phyloP scores from a whole-genome alignment of 1,139 yeast genomes.

The Nakaseomyces glabratus region DNA sequence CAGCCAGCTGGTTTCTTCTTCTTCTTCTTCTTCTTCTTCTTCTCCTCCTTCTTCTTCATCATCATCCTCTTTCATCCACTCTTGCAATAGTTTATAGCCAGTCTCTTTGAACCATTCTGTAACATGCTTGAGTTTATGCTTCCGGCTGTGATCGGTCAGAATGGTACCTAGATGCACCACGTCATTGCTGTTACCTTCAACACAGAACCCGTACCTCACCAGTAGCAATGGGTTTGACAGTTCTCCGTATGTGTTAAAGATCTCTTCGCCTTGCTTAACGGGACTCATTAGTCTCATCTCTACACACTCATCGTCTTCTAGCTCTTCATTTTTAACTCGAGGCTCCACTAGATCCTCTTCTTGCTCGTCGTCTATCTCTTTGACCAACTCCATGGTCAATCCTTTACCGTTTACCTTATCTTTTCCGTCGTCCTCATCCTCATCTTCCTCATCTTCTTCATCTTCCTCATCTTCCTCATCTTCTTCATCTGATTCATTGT shows the following conservation, averaged over 20 bases:
- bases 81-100: conserved; percentile 1
- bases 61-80: conserved; percentile 5
- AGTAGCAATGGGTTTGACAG: conserved; percentile 55
- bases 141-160: conserved; percentile 17
- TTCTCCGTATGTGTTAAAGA: conserved; percentile 74
- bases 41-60: conserved; percentile 8
- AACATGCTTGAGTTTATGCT: conserved; percentile 7
- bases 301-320: conserved; percentile 42
- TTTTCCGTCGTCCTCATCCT: conserved; percentile 21
- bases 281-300: conserved; percentile 42
- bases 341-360: conserved; percentile 12
- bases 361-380: conserved; percentile 12
- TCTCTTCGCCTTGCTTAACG: conserved; percentile 44
- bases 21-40: conserved; percentile 8
- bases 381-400: background rate
- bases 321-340: conserved; percentile 32
- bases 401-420: conserved; percentile 15
- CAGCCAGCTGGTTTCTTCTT: conserved; percentile 11
- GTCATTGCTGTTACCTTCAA: conserved; percentile 48
- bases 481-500: conserved; percentile 28
- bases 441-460: conserved; percentile 17
- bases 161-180: conserved; percentile 41
- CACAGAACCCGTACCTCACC: conserved; percentile 69
- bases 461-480: conserved; percentile 18
- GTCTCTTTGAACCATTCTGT: conserved; percentile 7